These are phyloP conservation scores for Metroxylon sagu DNA, from an alignment of 176 grass and related monocot genomes.

Conservation along the genomic window DNA sequence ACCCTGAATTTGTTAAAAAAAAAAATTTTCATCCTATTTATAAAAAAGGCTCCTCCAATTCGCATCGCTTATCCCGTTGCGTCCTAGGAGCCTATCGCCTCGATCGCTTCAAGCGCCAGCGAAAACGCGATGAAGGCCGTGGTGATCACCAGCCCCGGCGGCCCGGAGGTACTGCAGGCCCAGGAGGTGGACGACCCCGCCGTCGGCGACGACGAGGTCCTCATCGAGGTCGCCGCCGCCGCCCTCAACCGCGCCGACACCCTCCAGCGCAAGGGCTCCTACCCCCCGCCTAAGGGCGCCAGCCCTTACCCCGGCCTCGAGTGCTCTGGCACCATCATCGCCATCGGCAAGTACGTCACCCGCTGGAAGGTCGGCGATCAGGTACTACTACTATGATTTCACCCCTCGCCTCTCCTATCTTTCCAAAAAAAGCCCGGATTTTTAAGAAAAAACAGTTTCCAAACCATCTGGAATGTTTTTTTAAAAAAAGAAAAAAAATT, in stretches of 20 bases:
- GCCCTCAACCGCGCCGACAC: slow-evolving; percentile 79
- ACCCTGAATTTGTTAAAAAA: too few relatives aligned
- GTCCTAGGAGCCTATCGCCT: too few relatives aligned
- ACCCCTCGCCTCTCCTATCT: too few relatives aligned
- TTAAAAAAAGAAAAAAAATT: too few relatives aligned
- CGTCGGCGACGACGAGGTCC: slow-evolving; percentile 49
- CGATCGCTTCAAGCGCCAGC: too few relatives aligned
- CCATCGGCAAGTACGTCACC: slow-evolving; percentile 27
- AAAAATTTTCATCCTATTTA: too few relatives aligned
- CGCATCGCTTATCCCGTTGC: too few relatives aligned
- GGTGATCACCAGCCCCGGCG: slow-evolving; percentile 52
- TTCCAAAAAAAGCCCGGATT: background rate
- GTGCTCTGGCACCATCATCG: slow-evolving; percentile 71
- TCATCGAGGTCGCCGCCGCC: slow-evolving; percentile 50
- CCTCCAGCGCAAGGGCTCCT: slow-evolving; percentile 43
- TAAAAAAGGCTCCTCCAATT: too few relatives aligned
- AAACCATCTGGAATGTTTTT: too few relatives aligned
- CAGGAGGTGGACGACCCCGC: slow-evolving; percentile 50
- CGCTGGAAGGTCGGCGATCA: slow-evolving; percentile 59
- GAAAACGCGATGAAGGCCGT: slow-evolving; percentile 51
- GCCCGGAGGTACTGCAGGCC: slow-evolving; percentile 53
- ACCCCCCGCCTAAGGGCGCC: slow-evolving; percentile 47
- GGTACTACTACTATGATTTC: slow-evolving; percentile 9
- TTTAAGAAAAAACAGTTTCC: background rate
- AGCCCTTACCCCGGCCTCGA: slow-evolving; percentile 70